Percentiles rank a stretch among this genome's conserved stretches.
phyloP scores from a whole-genome alignment of 768 basidiomycete species.

The Baorangia bicolor region DNA sequence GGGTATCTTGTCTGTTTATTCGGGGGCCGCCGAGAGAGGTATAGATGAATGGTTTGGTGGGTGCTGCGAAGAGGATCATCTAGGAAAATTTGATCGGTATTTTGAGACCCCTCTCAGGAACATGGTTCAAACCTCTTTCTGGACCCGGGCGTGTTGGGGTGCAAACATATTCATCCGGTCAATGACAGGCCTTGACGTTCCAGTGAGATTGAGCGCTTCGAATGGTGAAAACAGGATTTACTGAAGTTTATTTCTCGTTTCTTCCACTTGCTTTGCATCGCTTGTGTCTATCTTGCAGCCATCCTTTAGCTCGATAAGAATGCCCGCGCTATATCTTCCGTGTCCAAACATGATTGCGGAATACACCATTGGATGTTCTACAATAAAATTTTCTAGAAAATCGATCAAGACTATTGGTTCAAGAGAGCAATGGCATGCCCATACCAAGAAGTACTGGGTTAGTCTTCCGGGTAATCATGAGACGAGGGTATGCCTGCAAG shows the following conservation, averaged over 20 bases:
- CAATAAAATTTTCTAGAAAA: constrained; percentile 13
- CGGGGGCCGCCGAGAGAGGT: neutral
- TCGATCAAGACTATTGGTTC: neutral
- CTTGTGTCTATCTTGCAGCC: constrained; percentile 6
- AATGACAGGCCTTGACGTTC: constrained; percentile 2
- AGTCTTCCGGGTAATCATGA: constrained; percentile 12
- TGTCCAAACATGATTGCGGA: constrained; percentile 24
- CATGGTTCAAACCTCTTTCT: constrained; percentile 16
- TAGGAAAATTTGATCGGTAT: neutral
- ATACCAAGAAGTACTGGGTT: constrained; percentile 20
- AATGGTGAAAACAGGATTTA: neutral
- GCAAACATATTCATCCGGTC: constrained; percentile 23
- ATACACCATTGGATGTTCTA: constrained; percentile 15
- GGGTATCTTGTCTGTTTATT: constrained; percentile 14
- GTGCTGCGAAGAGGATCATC: constrained; percentile 18
- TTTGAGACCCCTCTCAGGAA: neutral
- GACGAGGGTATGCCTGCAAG: neutral
- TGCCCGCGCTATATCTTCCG: constrained; percentile 18
- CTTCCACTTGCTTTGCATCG: constrained; percentile 11
- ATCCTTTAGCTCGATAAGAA: constrained; percentile 16
- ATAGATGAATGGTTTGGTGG: constrained; percentile 13
- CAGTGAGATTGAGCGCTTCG: neutral
- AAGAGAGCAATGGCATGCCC: neutral
- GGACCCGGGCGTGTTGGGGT: constrained; percentile 20
- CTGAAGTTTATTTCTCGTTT: constrained; percentile 15